Base-by-base conservation (phyloP, 495 filamentous ascomycete species). In the Cenococcum geophilum region DNA sequence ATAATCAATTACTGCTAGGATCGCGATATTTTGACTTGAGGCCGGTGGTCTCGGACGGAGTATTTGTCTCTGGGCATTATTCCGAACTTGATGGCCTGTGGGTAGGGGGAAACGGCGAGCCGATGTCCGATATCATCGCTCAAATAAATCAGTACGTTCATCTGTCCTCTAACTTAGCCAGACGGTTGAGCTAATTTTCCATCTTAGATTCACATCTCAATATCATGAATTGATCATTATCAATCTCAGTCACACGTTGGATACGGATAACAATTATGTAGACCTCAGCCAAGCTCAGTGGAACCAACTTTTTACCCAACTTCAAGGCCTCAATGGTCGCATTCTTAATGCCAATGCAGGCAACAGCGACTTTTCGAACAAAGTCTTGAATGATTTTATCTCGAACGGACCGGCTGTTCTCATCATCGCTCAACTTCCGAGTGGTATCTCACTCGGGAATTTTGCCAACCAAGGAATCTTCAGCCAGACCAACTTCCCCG, bases 201-300 rank as follows among this genome's bases (percentile, higher is more conserved):
- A 11, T 27, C 8, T 0, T 32, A 63, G 56, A 36, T 66, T 66
- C 42, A 69, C 64, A 1, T n/a, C 51, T 18, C n/a, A 66, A 49
- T 69, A 69, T 34, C 49, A 67, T 10, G 67, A 69, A 59, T 43
- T 69, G 27, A 49, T 69, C 40, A 66, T 69, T 42, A 64, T 69
- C 51, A 64, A 69, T 47, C 58, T 69, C 21, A 50, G 34, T 21
- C 67, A 69, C 48, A 61, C 67, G 3, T 22, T 63, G 5, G 58
- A 69, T 43, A 67, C 67, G 8, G 67, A 69, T 45, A 57, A 61
- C 23, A 48, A 62, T 36, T 69, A 63, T 57, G 57, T 54, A 27
- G 61, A 66, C 48, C 55, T 69, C 12, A 63, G 49, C 0, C 67
- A 69, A 55, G 60, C 54, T 18, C 58, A 69, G 37, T 69, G 67